A percentile compares a stretch with the other conserved stretches of the same genome.
Evolutionary conservation across 805 yeast species (phyloP).

Genomic region (Teunomyces lycoperdinae): DNA sequence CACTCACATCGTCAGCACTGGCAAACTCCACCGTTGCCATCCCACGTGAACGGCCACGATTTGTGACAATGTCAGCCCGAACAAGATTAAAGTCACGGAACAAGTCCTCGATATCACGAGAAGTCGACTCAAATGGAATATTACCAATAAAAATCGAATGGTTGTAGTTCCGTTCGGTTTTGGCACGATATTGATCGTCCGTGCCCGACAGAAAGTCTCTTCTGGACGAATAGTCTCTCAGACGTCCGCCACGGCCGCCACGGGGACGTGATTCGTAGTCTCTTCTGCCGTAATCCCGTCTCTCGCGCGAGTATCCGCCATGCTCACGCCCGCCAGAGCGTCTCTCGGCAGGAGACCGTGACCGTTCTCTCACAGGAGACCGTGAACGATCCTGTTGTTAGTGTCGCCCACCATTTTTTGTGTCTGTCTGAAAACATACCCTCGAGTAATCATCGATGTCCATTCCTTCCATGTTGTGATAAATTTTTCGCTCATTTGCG

Average conservation of each 20-base stretch:
- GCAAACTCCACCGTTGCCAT: constrained; percentile 89
- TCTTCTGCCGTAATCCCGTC: constrained; percentile 1
- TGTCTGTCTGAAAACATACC: constrained; percentile 38
- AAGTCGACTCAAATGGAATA: constrained; percentile 61
- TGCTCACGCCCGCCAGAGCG: constrained; percentile 2
- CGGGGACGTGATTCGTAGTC: constrained; percentile 12
- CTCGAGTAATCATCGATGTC: constrained; percentile 62
- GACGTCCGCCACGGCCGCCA: constrained; percentile 6
- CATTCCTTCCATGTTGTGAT: constrained; percentile 51
- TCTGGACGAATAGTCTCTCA: constrained; percentile 12
- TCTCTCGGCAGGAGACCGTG: constrained; percentile 1
- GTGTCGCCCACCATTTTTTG: constrained; percentile 3
- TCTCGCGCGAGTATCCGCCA: constrained; percentile 12
- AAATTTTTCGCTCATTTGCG: not conserved
- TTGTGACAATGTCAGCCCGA: constrained; percentile 78
- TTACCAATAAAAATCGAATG: constrained; percentile 75
- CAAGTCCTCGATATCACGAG: constrained; percentile 56
- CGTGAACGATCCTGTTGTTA: constrained; percentile 24
- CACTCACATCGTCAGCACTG: constrained; percentile 58
- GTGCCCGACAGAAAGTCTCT: constrained; percentile 28
- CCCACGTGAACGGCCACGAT: constrained; percentile 79
- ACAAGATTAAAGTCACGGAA: constrained; percentile 53
- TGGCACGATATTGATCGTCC: constrained; percentile 28
- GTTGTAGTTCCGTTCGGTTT: constrained; percentile 54
- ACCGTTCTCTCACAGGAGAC: constrained; percentile 25